Base-by-base conservation (phyloP, 2,329 filamentous ascomycete species). In the Aspergillus calidoustus region DNA sequence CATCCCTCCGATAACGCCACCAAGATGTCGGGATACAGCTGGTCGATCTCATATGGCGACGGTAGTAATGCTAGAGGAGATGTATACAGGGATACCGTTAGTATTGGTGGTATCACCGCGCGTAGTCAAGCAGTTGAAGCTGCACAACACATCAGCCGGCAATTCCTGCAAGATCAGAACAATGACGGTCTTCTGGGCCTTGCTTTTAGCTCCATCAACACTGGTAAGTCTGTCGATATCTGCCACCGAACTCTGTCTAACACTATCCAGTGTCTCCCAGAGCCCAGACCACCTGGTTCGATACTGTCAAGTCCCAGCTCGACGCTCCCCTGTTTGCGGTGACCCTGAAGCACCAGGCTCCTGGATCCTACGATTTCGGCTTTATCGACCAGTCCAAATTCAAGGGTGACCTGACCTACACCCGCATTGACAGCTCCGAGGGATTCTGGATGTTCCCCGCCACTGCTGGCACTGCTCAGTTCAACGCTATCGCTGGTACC, bases 31-130 rank as follows among this genome's bases (percentile, higher is more conserved):
- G 84, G 84, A 23, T 77, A 80, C 64, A 81, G 75, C 25, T 91
- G 88, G 87, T 74, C 75, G 7, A 88, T 91, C 69, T 77, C 72
- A 17, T 91, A 91, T 68, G 88, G 87, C 25, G 89, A 91, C 66
- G 86, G 86, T 15, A 86, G 85, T 49, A 81, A 81, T 44, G 89
- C 89, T 19, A 80, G 76, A 50, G 89, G 89, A 47, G 82, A 83
- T 53, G 89, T 91, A 58, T 90, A 89, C 75, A 82, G 80, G 31
- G 89, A 91, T 73, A 85, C 80, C 52, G 89, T 91, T 47, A 78
- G 79, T 23, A 82, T 91, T 28, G 88, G 87, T 50, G 79, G 79
- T 31, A 84, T 89, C 3, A 85, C 80, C 30, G 87, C 88, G 38
- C 81, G 81, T 3, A 72, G 75, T 2, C 89, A 91, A 74, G 87